A percentile compares a stretch with the other conserved stretches of the same genome.
These are phyloP conservation scores for Ceratopteris richardii DNA, from an alignment of 75 land plant genomes.

Conservation along the genomic window DNA sequence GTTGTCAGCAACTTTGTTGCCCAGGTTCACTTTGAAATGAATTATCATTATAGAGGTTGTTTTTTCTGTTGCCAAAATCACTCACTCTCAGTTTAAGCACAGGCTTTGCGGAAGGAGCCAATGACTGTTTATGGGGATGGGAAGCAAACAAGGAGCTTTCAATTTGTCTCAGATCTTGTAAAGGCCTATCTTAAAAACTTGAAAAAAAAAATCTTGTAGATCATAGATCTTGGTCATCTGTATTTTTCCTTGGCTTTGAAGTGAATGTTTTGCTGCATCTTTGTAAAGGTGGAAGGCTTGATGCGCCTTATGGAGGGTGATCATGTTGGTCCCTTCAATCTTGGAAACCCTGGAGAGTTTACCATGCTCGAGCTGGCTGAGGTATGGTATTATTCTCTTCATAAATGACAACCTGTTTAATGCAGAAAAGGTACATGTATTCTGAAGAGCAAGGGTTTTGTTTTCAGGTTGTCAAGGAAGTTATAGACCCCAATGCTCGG, in stretches of 20 bases:
- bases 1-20: conserved; percentile 76
- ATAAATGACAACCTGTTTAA: too few species aligned
- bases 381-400: conserved; percentile 21
- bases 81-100: too few species aligned
- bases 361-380: conserved; percentile 83
- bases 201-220: too few species aligned
- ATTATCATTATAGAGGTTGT: too few species aligned
- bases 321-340: conserved; percentile 82
- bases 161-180: conserved; percentile 55
- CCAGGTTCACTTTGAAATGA: conserved; percentile 56
- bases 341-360: conserved; percentile 88
- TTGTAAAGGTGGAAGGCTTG: conserved; percentile 64
- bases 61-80: too few species aligned
- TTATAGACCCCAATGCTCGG: conserved; percentile 51
- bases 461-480: conserved; percentile 60
- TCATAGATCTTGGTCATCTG: too few species aligned
- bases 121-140: conserved; percentile 70
- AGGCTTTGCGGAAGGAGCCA: conserved; percentile 56
- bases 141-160: conserved; percentile 60
- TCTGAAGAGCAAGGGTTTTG: too few species aligned
- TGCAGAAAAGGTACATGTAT: too few species aligned
- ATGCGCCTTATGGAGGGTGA: conserved; percentile 84
- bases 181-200: not conserved
- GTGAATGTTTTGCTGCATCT: too few species aligned
- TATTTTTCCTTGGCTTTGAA: too few species aligned